Evolutionary conservation across 768 basidiomycete genomes (phyloP).

Genomic region (Auricularia auricula-judae): DNA sequence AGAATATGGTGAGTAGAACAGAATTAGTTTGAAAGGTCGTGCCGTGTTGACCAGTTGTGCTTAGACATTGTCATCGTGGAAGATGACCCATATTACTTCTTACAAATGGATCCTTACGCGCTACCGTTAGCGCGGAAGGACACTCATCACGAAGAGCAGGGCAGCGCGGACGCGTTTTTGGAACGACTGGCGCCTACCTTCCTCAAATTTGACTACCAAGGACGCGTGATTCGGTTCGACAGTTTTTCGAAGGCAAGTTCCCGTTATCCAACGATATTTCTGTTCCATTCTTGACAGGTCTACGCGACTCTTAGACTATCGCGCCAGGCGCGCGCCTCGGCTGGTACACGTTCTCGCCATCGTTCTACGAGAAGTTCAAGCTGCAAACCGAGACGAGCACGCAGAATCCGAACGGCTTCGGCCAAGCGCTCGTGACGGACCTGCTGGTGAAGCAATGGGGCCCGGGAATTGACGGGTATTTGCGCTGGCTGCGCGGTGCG

Average conservation of each 20-base stretch:
- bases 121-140: slow-evolving; percentile 31
- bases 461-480: slow-evolving; percentile 47
- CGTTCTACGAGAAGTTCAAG: slow-evolving; percentile 66
- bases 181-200: slow-evolving; percentile 47
- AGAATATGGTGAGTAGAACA: slow-evolving; percentile 46
- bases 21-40: not conserved
- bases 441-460: slow-evolving; percentile 49
- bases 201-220: slow-evolving; percentile 61
- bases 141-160: not conserved
- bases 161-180: slow-evolving; percentile 31
- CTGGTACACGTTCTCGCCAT: slow-evolving; percentile 67
- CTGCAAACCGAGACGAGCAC: slow-evolving; percentile 57
- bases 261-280: not conserved
- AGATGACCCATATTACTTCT: slow-evolving; percentile 76
- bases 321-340: slow-evolving; percentile 70
- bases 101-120: slow-evolving; percentile 49
- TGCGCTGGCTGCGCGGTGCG: slow-evolving; percentile 59
- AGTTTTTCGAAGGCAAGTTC: slow-evolving; percentile 38
- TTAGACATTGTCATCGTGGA: slow-evolving; percentile 68
- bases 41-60: not conserved
- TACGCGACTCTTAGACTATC: slow-evolving; percentile 41
- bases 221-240: slow-evolving; percentile 75
- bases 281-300: too few relatives aligned
- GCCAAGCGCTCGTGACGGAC: slow-evolving; percentile 50
- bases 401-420: slow-evolving; percentile 63